These are phyloP conservation scores for Piloderma croceum DNA, from an alignment of 768 basidiomycete genomes.

Conservation along the genomic window DNA sequence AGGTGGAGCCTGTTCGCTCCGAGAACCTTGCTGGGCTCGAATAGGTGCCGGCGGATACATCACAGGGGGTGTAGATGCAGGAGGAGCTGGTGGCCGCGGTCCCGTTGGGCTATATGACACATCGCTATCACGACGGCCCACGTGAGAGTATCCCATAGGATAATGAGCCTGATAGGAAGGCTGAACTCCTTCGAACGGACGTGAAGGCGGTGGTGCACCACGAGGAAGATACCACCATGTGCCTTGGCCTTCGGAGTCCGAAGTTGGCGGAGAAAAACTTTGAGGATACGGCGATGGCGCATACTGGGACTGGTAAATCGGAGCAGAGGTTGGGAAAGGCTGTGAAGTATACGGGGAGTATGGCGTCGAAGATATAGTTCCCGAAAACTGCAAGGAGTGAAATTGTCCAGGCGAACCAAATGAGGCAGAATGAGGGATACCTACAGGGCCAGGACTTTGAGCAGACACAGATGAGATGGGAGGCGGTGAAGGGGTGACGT, in stretches of 20 bases:
- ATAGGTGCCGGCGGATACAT: slow-evolving; percentile 2
- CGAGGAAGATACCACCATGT: slow-evolving; percentile 50
- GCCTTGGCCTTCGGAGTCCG: slow-evolving; percentile 38
- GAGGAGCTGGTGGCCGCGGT: slow-evolving; percentile 12
- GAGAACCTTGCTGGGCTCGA: slow-evolving; percentile 4
- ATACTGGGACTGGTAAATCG: slow-evolving; percentile 37
- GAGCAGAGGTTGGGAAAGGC: slow-evolving; percentile 29
- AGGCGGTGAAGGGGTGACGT: slow-evolving; percentile 13
- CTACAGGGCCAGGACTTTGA: too few relatives aligned
- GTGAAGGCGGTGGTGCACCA: slow-evolving; percentile 16
- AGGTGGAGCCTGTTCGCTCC: slow-evolving; percentile 4
- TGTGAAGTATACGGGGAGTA: slow-evolving; percentile 22
- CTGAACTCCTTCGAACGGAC: slow-evolving; percentile 24
- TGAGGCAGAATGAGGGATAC: slow-evolving; percentile 19
- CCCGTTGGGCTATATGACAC: slow-evolving; percentile 16
- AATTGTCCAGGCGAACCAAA: slow-evolving; percentile 12
- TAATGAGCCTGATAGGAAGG: slow-evolving; percentile 30
- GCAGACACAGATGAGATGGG: slow-evolving; percentile 7
- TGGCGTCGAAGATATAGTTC: slow-evolving; percentile 5
- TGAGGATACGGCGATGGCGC: slow-evolving; percentile 32
- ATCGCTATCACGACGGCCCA: slow-evolving; percentile 21
- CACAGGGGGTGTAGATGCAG: slow-evolving; percentile 10
- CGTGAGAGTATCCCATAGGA: slow-evolving; percentile 24
- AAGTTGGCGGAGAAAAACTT: slow-evolving; percentile 23
- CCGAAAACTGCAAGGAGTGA: neutral